phyloP scores from a whole-genome alignment of 139 green algal species.

The Picochlorum sp. region DNA sequence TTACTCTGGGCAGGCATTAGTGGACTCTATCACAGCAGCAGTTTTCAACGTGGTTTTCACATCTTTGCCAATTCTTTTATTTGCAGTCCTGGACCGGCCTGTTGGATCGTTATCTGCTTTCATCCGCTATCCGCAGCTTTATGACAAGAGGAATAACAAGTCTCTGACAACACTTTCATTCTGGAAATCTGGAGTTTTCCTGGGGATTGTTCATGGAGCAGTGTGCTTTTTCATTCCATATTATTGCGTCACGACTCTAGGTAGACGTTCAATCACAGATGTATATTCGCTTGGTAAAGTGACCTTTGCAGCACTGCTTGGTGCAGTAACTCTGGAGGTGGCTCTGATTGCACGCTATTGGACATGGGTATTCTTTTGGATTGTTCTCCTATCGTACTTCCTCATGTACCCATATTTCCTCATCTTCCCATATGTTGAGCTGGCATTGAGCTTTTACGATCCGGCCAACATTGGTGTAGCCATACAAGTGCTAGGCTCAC shows the following conservation, averaged over 20 bases:
- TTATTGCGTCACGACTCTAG: conserved; percentile 30
- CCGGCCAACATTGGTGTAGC: conserved; percentile 38
- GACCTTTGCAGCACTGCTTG: conserved; percentile 46
- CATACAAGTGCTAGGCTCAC: conserved; percentile 19
- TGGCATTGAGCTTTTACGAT: conserved; percentile 33
- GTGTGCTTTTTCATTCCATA: conserved; percentile 58
- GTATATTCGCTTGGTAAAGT: conserved; percentile 49
- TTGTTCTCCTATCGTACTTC: conserved; percentile 47
- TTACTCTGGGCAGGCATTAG: conserved; percentile 34
- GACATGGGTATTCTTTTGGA: conserved; percentile 48
- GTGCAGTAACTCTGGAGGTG: conserved; percentile 56
- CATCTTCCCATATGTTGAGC: conserved; percentile 44
- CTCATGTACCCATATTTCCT: conserved; percentile 57
- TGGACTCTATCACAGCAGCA: conserved; percentile 45
- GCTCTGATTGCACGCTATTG: conserved; percentile 53
- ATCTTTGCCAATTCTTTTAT: conserved; percentile 71
- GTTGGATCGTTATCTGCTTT: conserved; percentile 34
- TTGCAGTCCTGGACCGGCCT: conserved; percentile 65
- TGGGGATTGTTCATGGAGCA: conserved; percentile 31
- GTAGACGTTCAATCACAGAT: conserved; percentile 31
- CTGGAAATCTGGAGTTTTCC: conserved; percentile 47
- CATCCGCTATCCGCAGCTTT: conserved; percentile 46
- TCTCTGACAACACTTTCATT: conserved; percentile 42
- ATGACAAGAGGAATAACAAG: conserved; percentile 36
- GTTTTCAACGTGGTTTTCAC: conserved; percentile 68